Base-by-base conservation (phyloP, 2,329 filamentous ascomycete species). In the Fusarium compactum region DNA sequence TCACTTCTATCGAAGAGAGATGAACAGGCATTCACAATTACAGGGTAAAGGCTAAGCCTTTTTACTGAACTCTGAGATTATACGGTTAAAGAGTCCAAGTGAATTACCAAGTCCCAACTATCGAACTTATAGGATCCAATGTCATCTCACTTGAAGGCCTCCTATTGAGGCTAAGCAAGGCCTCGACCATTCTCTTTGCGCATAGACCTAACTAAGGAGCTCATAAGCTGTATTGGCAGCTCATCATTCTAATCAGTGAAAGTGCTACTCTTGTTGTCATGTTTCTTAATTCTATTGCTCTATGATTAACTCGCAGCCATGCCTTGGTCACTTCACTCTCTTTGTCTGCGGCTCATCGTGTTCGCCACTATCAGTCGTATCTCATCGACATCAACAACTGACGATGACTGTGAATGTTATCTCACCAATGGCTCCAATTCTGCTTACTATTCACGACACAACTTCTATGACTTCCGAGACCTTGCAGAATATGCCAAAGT, bases 381-480 rank as follows among this genome's bases (percentile, higher is more conserved):
- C 18, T n/a, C 18, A n/a, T n/a, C 52, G 46, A 64, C 57, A 43
- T 57, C 63, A 47, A 51, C 58, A 40, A 47, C 53, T 22, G 32
- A 81, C 54, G 71, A 76, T 27, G 72, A 77, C 44, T 87, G 85
- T 74, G 78, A 79, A 59, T 87, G 85, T 73, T 87, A 81, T 69
- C 74, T 84, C 52, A 85, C 82, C 70, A 85, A 86, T 69, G 82
- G 80, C 46, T 82, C 80, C 15, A 79, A 78, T 45, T 74, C 79
- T 25, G 73, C 74, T 44, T 86, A 82, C 76, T 87, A 84, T 70
- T 76, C 79, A 20, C 76, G 79, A 20, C 85, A 85, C 73, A 71
- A 76, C 40, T 87, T 87, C 77, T 85, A 83, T 69, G 85, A 87
- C 75, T 87, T 86, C 68, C 79, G 85, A 47, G 76, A 76, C 41